Evolutionary conservation across 2,329 filamentous ascomycete genomes (phyloP).

Genomic region (Aureobasidium sp.): DNA sequence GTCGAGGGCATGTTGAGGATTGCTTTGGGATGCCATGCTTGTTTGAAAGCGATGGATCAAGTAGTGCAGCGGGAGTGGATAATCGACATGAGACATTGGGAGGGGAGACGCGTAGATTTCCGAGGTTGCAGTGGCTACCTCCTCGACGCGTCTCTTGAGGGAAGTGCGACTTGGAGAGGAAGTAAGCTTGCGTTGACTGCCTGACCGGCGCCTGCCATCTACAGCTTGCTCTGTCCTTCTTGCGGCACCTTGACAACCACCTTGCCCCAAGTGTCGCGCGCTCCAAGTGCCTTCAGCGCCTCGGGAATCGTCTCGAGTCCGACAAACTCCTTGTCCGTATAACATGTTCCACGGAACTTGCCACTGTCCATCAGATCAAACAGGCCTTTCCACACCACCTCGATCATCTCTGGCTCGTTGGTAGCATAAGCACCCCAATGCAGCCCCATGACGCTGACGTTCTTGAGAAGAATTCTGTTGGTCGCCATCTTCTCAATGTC

Average conservation of each 20-base stretch:
- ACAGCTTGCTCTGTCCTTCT: conserved; percentile 42
- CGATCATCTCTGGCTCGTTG: conserved; percentile 64
- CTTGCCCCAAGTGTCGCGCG: conserved; percentile 88
- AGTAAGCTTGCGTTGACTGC: background rate
- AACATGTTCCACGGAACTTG: conserved; percentile 76
- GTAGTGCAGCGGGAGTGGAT: background rate
- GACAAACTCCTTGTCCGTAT: conserved; percentile 72
- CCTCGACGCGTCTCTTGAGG: background rate
- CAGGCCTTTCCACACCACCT: conserved; percentile 73
- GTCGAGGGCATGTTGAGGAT: background rate
- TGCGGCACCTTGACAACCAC: conserved; percentile 83
- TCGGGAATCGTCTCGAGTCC: conserved; percentile 73
- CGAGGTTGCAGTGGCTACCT: background rate
- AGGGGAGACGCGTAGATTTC: background rate
- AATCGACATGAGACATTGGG: background rate
- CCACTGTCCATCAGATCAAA: conserved; percentile 69
- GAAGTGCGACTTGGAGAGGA: background rate
- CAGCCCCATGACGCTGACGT: conserved; percentile 80
- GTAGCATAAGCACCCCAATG: conserved; percentile 84
- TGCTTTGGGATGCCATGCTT: background rate
- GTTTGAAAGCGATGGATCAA: background rate
- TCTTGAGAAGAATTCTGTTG: conserved; percentile 90
- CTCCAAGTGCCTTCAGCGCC: conserved; percentile 70
- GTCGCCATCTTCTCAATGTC: conserved; percentile 85
- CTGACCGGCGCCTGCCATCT: conserved; percentile 14